phyloP scores from a whole-genome alignment of 306 rosid species.

The Neltuma alba region DNA sequence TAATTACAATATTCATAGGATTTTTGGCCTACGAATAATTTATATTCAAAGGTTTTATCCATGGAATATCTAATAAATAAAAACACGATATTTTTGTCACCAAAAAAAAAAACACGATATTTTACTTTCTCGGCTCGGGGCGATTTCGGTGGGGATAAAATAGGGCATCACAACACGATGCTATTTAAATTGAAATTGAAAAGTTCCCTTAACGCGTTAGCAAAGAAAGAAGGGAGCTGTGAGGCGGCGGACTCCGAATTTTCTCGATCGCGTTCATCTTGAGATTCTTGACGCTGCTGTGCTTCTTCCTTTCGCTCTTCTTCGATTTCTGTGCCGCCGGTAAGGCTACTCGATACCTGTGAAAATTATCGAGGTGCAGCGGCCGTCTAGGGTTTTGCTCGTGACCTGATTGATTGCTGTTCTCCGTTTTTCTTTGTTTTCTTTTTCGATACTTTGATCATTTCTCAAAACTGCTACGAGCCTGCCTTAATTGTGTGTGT shows the following conservation, averaged over 20 bases:
- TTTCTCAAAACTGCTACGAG: not conserved
- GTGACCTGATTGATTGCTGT: conserved; percentile 24
- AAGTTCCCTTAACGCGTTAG: not conserved
- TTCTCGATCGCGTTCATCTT: conserved; percentile 5
- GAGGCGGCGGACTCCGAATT: not conserved
- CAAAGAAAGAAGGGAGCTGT: no score
- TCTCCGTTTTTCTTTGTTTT: not conserved
- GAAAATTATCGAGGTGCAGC: conserved; percentile 45
- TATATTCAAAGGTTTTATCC: no score
- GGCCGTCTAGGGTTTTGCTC: conserved; percentile 54
- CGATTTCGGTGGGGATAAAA: no score
- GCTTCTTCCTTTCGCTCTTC: not conserved
- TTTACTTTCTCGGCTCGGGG: not conserved
- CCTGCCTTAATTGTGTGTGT: conserved; percentile 24
- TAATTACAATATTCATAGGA: no score
- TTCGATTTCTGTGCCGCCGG: conserved; percentile 46
- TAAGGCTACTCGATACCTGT: conserved; percentile 72
- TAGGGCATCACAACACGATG: not conserved
- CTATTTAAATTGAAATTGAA: not conserved
- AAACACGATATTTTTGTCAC: no score
- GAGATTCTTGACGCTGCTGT: conserved; percentile 3
- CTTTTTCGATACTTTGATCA: not conserved
- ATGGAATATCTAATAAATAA: no score
- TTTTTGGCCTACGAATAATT: no score
- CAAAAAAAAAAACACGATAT: no score